Conservation (phyloP, 768 basidiomycete genomes). For the Mycena belliarum region DNA sequence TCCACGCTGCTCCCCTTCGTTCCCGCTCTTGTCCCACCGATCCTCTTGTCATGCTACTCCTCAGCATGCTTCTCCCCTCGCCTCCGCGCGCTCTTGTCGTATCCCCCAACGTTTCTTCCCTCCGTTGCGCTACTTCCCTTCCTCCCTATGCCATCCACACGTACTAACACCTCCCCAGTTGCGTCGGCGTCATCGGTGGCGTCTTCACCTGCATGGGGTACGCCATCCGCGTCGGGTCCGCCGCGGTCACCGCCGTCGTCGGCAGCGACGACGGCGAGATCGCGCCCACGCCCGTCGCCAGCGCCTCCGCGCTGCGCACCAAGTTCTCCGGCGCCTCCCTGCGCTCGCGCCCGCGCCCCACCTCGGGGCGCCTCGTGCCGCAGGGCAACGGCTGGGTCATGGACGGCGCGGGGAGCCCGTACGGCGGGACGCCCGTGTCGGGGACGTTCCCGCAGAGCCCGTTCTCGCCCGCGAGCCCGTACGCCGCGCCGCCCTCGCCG, state of each 20-base stretch:
- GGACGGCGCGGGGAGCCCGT: constrained; percentile 41
- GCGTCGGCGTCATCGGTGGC: constrained; percentile 92
- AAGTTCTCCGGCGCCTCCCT: constrained; percentile 73
- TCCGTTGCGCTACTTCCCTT: too few species aligned
- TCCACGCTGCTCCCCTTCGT: too few species aligned
- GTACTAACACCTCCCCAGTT: constrained; percentile 35
- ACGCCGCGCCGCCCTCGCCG: not conserved
- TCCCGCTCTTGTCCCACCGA: too few species aligned
- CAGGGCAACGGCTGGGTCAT: constrained; percentile 64
- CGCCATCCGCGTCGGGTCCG: constrained; percentile 64
- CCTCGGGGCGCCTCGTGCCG: constrained; percentile 45
- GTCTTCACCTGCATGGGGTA: constrained; percentile 86
- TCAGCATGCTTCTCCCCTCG: too few species aligned
- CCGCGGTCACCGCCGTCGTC: constrained; percentile 66
- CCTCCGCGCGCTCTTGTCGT: too few species aligned
- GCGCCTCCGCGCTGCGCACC: constrained; percentile 59
- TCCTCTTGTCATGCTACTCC: too few species aligned
- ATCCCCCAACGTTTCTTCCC: too few species aligned
- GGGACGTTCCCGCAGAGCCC: constrained; percentile 11
- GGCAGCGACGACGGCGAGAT: constrained; percentile 50
- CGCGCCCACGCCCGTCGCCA: constrained; percentile 55
- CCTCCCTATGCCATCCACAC: not conserved
- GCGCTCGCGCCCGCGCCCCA: constrained; percentile 57
- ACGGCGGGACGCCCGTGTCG: constrained; percentile 14
- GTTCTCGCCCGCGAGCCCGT: not conserved